phyloP scores from a whole-genome alignment of 1,284 basidiomycete species.

The Meira nashicola region DNA sequence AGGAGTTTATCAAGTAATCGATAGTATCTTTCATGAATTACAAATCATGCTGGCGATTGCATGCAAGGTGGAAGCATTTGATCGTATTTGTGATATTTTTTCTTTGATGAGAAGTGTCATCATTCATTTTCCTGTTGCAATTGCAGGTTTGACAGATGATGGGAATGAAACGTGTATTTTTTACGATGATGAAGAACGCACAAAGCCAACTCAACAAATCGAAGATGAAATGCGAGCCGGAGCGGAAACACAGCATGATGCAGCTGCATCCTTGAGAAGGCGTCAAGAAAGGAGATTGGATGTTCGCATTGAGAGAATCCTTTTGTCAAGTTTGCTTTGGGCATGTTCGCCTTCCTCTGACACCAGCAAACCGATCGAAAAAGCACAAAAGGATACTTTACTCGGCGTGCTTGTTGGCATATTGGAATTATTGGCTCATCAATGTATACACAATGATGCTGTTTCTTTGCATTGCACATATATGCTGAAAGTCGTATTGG shows the following conservation, averaged over 20 bases:
- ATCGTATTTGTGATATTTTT: slow-evolving; percentile 6
- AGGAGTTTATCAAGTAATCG: not conserved
- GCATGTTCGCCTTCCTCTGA: too few relatives aligned
- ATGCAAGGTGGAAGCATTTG: not conserved
- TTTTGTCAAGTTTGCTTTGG: too few relatives aligned
- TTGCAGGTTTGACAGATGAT: too few relatives aligned
- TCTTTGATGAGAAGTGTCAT: slow-evolving; percentile 1
- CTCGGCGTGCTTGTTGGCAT: not conserved
- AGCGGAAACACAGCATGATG: too few relatives aligned
- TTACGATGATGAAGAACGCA: too few relatives aligned
- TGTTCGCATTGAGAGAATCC: too few relatives aligned
- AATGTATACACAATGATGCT: not conserved
- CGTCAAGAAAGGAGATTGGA: too few relatives aligned
- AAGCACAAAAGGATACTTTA: not conserved
- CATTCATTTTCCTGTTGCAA: not conserved
- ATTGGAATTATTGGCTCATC: not conserved
- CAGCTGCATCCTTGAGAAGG: too few relatives aligned
- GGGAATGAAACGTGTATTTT: too few relatives aligned
- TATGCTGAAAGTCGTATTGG: not conserved
- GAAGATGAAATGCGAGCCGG: too few relatives aligned
- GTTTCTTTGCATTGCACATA: not conserved
- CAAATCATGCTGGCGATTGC: slow-evolving; percentile 1
- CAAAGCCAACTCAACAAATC: too few relatives aligned
- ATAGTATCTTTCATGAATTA: not conserved
- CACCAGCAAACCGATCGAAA: not conserved